Evolutionary conservation across 139 green algal genomes (phyloP).

Genomic region (Mesostigma viride): DNA sequence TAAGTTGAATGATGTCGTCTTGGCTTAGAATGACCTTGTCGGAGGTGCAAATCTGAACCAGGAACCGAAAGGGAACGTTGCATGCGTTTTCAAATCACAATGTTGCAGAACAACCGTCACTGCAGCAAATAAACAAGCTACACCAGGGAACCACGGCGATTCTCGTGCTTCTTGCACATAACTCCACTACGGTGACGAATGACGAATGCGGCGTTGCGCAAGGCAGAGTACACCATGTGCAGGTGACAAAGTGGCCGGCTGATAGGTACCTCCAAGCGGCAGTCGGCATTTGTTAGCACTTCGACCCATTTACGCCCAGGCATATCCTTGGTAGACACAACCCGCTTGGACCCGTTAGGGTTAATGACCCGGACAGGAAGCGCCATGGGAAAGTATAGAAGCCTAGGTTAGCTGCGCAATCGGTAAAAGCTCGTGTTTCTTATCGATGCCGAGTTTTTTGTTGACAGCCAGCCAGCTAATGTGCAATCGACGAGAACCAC

Average conservation of each 20-base stretch:
- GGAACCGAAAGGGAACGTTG: background rate
- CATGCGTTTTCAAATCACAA: background rate
- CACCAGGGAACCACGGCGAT: background rate
- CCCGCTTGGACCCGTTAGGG: constrained; percentile 57
- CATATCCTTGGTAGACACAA: constrained; percentile 92
- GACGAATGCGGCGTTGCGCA: background rate
- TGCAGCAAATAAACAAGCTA: background rate
- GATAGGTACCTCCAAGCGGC: constrained; percentile 39
- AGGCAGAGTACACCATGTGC: background rate
- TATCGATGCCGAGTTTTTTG: no score
- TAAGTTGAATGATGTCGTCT: constrained; percentile 70
- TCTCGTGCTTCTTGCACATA: background rate
- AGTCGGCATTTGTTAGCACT: constrained; percentile 53
- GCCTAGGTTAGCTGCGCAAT: no score
- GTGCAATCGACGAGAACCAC: no score
- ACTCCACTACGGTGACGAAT: background rate
- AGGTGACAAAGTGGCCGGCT: background rate
- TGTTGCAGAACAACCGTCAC: background rate
- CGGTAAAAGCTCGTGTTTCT: no score
- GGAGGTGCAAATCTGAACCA: constrained; percentile 33
- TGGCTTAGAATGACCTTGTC: constrained; percentile 75
- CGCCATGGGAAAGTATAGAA: no score
- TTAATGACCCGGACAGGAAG: constrained; percentile 68
- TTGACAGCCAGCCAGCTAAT: no score
- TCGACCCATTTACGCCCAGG: constrained; percentile 77